Base-by-base conservation (phyloP, 495 filamentous ascomycete genomes). In the Viridothelium virens region DNA sequence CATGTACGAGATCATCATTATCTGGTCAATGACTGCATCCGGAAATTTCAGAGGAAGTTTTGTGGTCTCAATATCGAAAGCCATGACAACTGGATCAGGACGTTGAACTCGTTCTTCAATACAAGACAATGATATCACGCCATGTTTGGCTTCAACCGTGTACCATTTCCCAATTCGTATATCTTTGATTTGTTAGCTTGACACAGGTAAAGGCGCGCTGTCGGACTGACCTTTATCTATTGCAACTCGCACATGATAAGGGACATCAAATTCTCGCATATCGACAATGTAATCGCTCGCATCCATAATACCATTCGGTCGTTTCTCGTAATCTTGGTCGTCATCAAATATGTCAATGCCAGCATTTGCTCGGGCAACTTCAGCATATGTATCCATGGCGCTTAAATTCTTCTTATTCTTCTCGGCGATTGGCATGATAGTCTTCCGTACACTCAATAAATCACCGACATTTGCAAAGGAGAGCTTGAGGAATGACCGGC, bases 1-100 rank as follows among this genome's bases (percentile, higher is more conserved):
- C 94, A 99, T 99, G 78, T 97, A 99, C 16, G 95, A 97, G 70
- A 99, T 95, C 94, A 99, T 99, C 93, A 99, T 99, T 70, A 99
- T 87, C 77, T 96, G 94, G 78, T 99, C 94, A 69, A 96, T 87
- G 2, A 90, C 82, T 0, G 94, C 88, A 74, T 97, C 95, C n/a
- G 94, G 94, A 73, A 99, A 99, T 75, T 99, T 99, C 61, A 99
- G 80, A 14, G 94, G 94, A 41, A 96, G 81, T 71, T 99, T 99
- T 3, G 91, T 95, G 33, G 94, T 97, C 74, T 99, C 94, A 72
- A 99, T 99, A 85, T 99, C 94, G 78, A 85, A 99, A 12, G 94
- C 94, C 79, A 99, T 88, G 18, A 99, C 90, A 25, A 99, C 90
- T 0, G 94, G 94, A 73, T 99, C 94, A 12, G 94, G 91, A 76